These are phyloP conservation scores for Debaryomyces hansenii DNA, from an alignment of 805 yeast species.

Conservation along the genomic window DNA sequence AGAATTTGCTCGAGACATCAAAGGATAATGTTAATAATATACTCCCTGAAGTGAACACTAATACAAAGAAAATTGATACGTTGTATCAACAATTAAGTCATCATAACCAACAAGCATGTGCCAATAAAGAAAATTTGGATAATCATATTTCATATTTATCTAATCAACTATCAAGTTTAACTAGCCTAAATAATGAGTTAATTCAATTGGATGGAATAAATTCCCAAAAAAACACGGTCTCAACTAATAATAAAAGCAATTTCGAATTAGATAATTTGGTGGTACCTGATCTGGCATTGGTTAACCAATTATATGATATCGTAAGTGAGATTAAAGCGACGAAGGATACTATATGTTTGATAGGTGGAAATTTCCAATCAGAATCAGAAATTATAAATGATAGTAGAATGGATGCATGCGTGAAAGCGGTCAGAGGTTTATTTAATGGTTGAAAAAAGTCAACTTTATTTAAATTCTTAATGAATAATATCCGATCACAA, in stretches of 20 bases:
- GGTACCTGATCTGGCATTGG: constrained; percentile 39
- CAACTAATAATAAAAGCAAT: constrained; percentile 8
- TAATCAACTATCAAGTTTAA: constrained; percentile 22
- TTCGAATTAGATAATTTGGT: constrained; percentile 35
- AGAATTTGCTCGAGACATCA: background rate
- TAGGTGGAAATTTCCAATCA: constrained; percentile 50
- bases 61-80: constrained; percentile 22
- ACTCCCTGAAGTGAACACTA: constrained; percentile 12
- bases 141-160: constrained; percentile 28
- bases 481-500: no score
- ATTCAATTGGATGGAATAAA: constrained; percentile 24
- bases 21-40: constrained; percentile 8
- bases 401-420: constrained; percentile 30
- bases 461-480: no score
- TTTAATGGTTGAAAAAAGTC: no score
- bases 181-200: constrained; percentile 25
- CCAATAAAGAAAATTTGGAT: constrained; percentile 31
- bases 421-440: constrained; percentile 33
- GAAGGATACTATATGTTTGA: constrained; percentile 61
- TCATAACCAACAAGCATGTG: constrained; percentile 36
- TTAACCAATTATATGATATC: constrained; percentile 62
- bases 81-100: constrained; percentile 32
- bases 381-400: constrained; percentile 36
- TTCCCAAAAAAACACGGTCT: constrained; percentile 15
- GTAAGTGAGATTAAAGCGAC: constrained; percentile 68